Conservation (phyloP, 2,329 filamentous ascomycete species). For the Myriosclerotinia duriaeana region DNA sequence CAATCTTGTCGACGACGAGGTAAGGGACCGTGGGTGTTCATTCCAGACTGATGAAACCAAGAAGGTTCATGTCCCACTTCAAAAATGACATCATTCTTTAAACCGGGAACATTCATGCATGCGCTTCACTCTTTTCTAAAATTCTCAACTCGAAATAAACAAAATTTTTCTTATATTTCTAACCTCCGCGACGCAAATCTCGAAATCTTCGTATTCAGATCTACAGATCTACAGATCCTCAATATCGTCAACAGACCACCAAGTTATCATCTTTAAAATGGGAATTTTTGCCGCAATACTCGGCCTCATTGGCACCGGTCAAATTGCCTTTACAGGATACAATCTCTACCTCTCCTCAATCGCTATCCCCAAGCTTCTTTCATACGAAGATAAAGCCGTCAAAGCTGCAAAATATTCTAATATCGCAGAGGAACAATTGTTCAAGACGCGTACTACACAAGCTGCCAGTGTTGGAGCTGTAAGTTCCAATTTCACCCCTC, state of each 20-base stretch:
- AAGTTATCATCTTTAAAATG: not conserved
- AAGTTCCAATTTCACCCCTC: not conserved
- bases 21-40: not conserved
- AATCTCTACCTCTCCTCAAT: conserved; percentile 46
- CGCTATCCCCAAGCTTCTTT: conserved; percentile 46
- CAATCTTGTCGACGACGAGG: not conserved
- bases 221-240: not conserved
- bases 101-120: conserved; percentile 2
- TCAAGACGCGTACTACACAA: conserved; percentile 48
- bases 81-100: conserved; percentile 14
- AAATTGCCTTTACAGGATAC: conserved; percentile 45
- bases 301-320: conserved; percentile 30
- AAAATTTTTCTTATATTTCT: not conserved
- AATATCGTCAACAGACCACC: not conserved
- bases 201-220: not conserved
- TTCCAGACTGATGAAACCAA: not conserved
- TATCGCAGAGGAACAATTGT: conserved; percentile 45
- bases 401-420: conserved; percentile 48
- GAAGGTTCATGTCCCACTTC: not conserved
- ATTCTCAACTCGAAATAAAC: not conserved
- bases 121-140: not conserved
- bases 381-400: conserved; percentile 48
- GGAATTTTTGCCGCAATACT: conserved; percentile 3
- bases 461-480: conserved; percentile 28
- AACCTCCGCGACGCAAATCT: not conserved